These are phyloP conservation scores for Pueraria montana DNA, from an alignment of 306 rosid genomes.

Conservation along the genomic window DNA sequence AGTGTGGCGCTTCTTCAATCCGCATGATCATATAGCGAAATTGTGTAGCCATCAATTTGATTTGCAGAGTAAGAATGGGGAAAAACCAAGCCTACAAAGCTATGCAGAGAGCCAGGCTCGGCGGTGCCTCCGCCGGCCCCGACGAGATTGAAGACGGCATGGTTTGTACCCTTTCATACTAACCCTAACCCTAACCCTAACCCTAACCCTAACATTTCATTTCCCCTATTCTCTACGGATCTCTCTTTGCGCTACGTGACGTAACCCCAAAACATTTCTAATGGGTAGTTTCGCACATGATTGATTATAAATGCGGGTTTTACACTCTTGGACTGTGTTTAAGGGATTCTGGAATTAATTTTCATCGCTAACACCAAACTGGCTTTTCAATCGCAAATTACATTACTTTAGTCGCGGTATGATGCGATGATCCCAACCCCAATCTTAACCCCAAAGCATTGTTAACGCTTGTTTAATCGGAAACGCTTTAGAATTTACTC, in stretches of 20 bases:
- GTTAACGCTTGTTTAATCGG: not conserved
- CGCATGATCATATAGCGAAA: slow-evolving; percentile 31
- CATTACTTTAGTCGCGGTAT: not conserved
- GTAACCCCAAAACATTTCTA: not conserved
- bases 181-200: slow-evolving; percentile 25
- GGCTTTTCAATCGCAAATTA: not conserved
- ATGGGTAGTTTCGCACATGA: not conserved
- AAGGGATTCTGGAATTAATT: not conserved
- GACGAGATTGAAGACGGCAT: slow-evolving; percentile 98
- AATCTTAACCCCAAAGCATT: not conserved
- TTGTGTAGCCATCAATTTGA: too few species aligned
- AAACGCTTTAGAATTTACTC: not conserved
- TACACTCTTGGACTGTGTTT: slow-evolving; percentile 32
- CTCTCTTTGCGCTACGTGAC: not conserved
- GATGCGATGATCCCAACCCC: not conserved
- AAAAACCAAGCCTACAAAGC: slow-evolving; percentile 99
- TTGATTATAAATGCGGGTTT: not conserved
- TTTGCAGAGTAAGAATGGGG: slow-evolving; percentile 64
- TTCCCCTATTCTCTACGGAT: not conserved
- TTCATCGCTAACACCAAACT: not conserved
- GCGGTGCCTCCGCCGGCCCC: slow-evolving; percentile 89
- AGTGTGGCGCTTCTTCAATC: slow-evolving; percentile 10
- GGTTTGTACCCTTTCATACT: slow-evolving; percentile 99
- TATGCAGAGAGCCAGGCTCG: slow-evolving; percentile 94
- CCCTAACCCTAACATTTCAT: not conserved